These are phyloP conservation scores for Lactarius trivialis DNA, from an alignment of 768 basidiomycete genomes.

Conservation along the genomic window DNA sequence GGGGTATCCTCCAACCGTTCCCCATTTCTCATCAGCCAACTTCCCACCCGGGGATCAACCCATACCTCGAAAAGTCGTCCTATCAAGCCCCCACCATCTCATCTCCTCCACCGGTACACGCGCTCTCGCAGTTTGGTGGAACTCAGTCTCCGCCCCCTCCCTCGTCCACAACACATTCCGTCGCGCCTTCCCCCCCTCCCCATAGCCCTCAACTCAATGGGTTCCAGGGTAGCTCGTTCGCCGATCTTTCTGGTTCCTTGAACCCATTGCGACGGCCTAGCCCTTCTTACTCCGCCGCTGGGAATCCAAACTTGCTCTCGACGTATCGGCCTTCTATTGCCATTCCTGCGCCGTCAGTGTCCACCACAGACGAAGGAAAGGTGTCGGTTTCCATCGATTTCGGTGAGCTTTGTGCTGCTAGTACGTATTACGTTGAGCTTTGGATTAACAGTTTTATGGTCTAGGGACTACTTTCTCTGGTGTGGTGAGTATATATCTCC, in stretches of 20 bases:
- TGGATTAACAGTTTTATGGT: constrained; percentile 17
- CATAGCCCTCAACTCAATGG: not conserved
- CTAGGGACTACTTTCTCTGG: constrained; percentile 84
- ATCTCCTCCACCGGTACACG: not conserved
- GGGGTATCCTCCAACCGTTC: constrained; percentile 30
- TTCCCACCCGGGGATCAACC: constrained; percentile 26
- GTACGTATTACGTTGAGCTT: not conserved
- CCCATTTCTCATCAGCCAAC: constrained; percentile 47
- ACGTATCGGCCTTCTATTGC: constrained; percentile 11
- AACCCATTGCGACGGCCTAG: constrained; percentile 15
- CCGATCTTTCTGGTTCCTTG: not conserved
- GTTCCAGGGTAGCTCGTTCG: not conserved
- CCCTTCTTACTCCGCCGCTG: constrained; percentile 10
- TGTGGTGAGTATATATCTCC: constrained; percentile 49
- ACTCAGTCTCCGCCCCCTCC: not conserved
- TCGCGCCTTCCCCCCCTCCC: constrained; percentile 2
- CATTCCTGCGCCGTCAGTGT: not conserved
- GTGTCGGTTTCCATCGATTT: constrained; percentile 81
- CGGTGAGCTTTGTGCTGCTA: constrained; percentile 38
- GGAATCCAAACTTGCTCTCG: constrained; percentile 6
- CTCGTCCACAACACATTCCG: not conserved
- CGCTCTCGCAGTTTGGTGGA: not conserved
- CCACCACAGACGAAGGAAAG: constrained; percentile 55
- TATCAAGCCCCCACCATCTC: not conserved
- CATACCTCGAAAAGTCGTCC: not conserved